Percentiles rank a stretch among this genome's conserved stretches.
Evolutionary conservation across 2,329 filamentous ascomycete genomes (phyloP).

Genomic region (Plectosphaerella cucumerina): DNA sequence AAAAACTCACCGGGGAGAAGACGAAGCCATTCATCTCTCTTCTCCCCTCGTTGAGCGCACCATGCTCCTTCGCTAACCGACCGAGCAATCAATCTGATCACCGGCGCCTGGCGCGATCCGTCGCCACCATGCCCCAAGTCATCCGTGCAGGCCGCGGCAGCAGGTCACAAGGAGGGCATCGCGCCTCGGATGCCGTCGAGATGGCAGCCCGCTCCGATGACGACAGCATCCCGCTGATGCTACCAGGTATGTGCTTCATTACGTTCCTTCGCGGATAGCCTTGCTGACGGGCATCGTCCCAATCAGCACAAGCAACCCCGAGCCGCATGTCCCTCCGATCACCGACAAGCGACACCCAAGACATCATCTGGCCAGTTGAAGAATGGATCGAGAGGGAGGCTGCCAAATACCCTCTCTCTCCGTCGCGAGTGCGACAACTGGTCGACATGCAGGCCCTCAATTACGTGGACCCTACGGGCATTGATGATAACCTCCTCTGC

Average conservation of each 20-base stretch:
- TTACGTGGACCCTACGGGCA: constrained; percentile 31
- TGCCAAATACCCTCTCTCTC: not conserved
- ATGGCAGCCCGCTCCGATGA: not conserved
- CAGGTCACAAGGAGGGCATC: too few relatives aligned
- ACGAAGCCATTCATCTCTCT: too few relatives aligned
- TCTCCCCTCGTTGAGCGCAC: too few relatives aligned
- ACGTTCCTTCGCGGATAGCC: not conserved
- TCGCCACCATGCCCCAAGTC: too few relatives aligned
- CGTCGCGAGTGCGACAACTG: not conserved
- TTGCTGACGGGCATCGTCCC: not conserved
- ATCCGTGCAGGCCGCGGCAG: too few relatives aligned
- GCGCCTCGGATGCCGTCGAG: not conserved
- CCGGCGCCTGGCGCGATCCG: too few relatives aligned
- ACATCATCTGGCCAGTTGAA: not conserved
- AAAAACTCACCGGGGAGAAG: too few relatives aligned
- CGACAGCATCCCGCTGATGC: not conserved
- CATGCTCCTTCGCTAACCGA: too few relatives aligned
- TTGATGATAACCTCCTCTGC: constrained; percentile 44
- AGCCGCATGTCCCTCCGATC: not conserved
- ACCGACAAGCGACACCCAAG: not conserved
- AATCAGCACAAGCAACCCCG: not conserved
- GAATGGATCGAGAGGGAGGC: not conserved
- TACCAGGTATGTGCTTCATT: not conserved
- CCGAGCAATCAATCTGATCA: too few relatives aligned
- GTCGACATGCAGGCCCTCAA: constrained; percentile 41